These are phyloP conservation scores for Heterococcus sp. DNA, from an alignment of 108 stramenopile genomes.

Conservation along the genomic window DNA sequence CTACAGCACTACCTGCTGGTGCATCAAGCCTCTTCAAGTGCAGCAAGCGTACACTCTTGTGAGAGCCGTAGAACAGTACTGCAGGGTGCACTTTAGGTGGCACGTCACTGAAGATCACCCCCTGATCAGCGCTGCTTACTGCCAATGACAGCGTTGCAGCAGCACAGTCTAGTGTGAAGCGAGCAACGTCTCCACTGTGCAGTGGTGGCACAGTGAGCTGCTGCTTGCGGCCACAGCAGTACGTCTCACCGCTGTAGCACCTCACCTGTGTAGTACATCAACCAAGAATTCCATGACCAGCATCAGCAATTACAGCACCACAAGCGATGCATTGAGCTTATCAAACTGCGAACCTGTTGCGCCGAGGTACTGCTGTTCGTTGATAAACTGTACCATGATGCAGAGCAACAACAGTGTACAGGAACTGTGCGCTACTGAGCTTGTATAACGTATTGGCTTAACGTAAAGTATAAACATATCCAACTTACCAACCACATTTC, in stretches of 20 bases:
- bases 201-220: conserved; percentile 4
- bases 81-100: conserved; percentile 55
- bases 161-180: conserved; percentile 24
- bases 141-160: conserved; percentile 17
- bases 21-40: conserved; percentile 18
- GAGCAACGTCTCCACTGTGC: conserved; percentile 16
- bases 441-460: no score
- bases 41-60: conserved; percentile 37
- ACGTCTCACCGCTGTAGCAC: conserved; percentile 44
- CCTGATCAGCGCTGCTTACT: conserved; percentile 45
- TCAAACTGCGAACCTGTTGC: no score
- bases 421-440: no score
- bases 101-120: conserved; percentile 52
- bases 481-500: conserved; percentile 4
- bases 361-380: no score
- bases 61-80: conserved; percentile 42
- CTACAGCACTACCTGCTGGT: no score
- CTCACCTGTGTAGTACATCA: no score
- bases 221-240: conserved; percentile 27
- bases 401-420: no score
- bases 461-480: no score
- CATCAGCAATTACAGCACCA: no score
- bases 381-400: no score
- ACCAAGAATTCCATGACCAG: no score
- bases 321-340: no score